phyloP scores from a whole-genome alignment of 2,329 filamentous ascomycete genomes.

The Monosporascus sp. region DNA sequence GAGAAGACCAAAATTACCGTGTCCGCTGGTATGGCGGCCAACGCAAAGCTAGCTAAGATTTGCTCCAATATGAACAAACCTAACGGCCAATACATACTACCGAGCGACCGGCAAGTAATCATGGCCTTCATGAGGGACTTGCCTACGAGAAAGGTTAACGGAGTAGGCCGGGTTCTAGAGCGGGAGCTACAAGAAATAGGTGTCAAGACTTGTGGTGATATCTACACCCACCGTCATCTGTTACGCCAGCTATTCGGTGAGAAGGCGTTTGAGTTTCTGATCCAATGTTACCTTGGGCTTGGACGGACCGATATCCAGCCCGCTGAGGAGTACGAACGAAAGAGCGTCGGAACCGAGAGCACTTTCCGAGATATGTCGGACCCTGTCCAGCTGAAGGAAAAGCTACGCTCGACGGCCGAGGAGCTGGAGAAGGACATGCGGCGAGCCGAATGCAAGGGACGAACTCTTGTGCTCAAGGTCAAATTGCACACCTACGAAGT shows the following conservation, averaged over 20 bases:
- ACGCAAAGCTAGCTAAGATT: constrained; percentile 91
- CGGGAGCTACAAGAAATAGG: constrained; percentile 84
- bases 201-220: constrained; percentile 81
- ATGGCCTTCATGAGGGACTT: constrained; percentile 81
- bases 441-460: constrained; percentile 75
- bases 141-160: constrained; percentile 86
- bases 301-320: constrained; percentile 82
- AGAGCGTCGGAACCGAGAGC: constrained; percentile 89
- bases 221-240: constrained; percentile 70
- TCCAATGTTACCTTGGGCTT: constrained; percentile 78
- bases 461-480: constrained; percentile 87
- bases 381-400: constrained; percentile 62
- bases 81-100: constrained; percentile 80
- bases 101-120: constrained; percentile 66
- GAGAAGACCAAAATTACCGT: constrained; percentile 78
- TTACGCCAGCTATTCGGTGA: constrained; percentile 79
- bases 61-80: constrained; percentile 95
- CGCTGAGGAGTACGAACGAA: constrained; percentile 83
- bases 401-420: constrained; percentile 74
- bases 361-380: constrained; percentile 80
- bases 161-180: constrained; percentile 90
- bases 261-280: constrained; percentile 82
- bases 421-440: constrained; percentile 83
- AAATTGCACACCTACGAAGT: constrained; percentile 95
- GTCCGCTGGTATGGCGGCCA: constrained; percentile 89